Conservation (phyloP, 345 rosid genomes). For the Orychophragmus violaceus region DNA sequence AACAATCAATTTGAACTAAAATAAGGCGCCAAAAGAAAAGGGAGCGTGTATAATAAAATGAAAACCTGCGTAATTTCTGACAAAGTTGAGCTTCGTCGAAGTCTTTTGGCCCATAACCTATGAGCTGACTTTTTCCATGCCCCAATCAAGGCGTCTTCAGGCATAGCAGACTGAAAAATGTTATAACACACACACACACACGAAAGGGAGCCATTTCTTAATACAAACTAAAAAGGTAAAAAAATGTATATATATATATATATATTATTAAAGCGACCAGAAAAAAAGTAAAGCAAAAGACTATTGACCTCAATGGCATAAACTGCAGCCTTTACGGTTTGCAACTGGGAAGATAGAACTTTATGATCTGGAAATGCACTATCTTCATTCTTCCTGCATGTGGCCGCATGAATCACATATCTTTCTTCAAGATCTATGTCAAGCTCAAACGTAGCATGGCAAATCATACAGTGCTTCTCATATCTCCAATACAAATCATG, state of each 20-base stretch:
- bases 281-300: too few relatives aligned
- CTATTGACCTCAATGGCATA: slow-evolving; percentile 84
- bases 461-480: slow-evolving; percentile 86
- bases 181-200: not conserved
- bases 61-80: slow-evolving; percentile 78
- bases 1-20: not conserved
- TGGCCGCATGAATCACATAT: slow-evolving; percentile 79
- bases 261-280: not conserved
- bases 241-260: too few relatives aligned
- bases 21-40: slow-evolving; percentile 45
- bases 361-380: slow-evolving; percentile 51
- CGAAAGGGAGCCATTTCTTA: not conserved
- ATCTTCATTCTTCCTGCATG: slow-evolving; percentile 54
- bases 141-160: slow-evolving; percentile 84
- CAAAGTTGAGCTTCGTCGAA: slow-evolving; percentile 79
- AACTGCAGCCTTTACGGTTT: slow-evolving; percentile 78
- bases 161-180: slow-evolving; percentile 65
- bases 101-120: slow-evolving; percentile 88
- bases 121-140: slow-evolving; percentile 94
- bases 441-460: slow-evolving; percentile 90
- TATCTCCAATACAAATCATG: slow-evolving; percentile 96
- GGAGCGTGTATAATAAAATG: not conserved
- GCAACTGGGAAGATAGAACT: slow-evolving; percentile 79
- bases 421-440: slow-evolving; percentile 89
- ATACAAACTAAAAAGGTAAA: not conserved